Conservation (phyloP, 1,284 basidiomycete species). For the Hemileia vastatrix region DNA sequence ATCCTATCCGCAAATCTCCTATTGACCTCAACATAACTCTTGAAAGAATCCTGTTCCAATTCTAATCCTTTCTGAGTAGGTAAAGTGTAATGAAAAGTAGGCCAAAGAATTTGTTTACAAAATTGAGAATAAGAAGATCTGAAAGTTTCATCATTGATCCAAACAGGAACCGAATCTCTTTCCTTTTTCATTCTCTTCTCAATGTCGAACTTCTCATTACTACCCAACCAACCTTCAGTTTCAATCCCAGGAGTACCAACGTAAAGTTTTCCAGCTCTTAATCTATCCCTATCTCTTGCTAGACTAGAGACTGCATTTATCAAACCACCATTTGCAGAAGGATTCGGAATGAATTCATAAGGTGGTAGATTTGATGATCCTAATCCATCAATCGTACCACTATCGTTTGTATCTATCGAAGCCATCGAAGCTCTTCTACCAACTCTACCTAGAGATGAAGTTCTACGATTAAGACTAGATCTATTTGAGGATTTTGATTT, state of each 20-base stretch:
- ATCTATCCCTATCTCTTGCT: conserved; percentile 24
- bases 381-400: not conserved
- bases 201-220: conserved; percentile 54
- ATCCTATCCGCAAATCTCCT: conserved; percentile 71
- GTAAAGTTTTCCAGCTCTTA: conserved; percentile 35
- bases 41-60: conserved; percentile 63
- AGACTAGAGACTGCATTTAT: conserved; percentile 41
- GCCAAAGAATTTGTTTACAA: conserved; percentile 84
- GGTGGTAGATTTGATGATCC: conserved; percentile 23
- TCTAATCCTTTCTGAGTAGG: conserved; percentile 72
- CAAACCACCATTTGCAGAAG: conserved; percentile 41
- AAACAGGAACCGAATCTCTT: conserved; percentile 59
- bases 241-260: conserved; percentile 39
- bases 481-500: conserved; percentile 24
- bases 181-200: conserved; percentile 55
- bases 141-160: conserved; percentile 57
- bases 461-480: conserved; percentile 21
- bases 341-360: conserved; percentile 38
- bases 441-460: conserved; percentile 27
- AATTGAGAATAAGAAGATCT: conserved; percentile 71
- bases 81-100: conserved; percentile 72
- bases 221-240: conserved; percentile 35
- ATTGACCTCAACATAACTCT: conserved; percentile 71
- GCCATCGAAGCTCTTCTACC: conserved; percentile 28
- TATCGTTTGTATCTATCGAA: conserved; percentile 27